These are phyloP conservation scores for Blastobotrys chiropterorum DNA, from an alignment of 805 yeast species.

Conservation along the genomic window DNA sequence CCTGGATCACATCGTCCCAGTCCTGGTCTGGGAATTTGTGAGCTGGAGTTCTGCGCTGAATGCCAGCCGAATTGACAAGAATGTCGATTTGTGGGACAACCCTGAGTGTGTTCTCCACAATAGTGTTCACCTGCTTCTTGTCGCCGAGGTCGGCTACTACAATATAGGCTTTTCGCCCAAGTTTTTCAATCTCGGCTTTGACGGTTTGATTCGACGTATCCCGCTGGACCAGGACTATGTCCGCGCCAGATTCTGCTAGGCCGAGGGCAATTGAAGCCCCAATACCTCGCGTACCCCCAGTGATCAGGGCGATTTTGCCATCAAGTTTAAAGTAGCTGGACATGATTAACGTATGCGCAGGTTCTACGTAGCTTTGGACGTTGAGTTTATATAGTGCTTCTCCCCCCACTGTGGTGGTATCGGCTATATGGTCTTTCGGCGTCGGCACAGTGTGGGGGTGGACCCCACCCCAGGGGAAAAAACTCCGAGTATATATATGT, in stretches of 20 bases:
- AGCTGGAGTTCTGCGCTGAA: conserved; percentile 30
- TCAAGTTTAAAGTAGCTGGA: conserved; percentile 1
- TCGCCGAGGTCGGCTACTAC: conserved; percentile 27
- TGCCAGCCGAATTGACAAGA: conserved; percentile 41
- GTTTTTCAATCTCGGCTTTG: conserved; percentile 24
- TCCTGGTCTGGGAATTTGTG: conserved; percentile 35
- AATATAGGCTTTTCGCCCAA: conserved; percentile 27
- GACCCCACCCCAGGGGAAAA: conserved; percentile 1
- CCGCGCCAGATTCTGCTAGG: conserved; percentile 46
- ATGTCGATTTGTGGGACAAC: conserved; percentile 34
- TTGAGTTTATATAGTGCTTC: not conserved
- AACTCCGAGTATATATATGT: not conserved
- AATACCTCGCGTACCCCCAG: conserved; percentile 56
- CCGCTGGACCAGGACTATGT: conserved; percentile 38
- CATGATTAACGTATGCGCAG: no score
- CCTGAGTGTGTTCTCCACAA: conserved; percentile 30
- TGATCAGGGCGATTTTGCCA: conserved; percentile 25
- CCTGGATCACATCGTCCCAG: conserved; percentile 36
- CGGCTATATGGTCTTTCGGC: not conserved
- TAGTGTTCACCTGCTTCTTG: conserved; percentile 26
- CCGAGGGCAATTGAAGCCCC: conserved; percentile 49
- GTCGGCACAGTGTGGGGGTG: not conserved
- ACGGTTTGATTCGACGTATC: conserved; percentile 28
- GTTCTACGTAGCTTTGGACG: no score
- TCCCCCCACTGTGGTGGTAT: not conserved